Evolutionary conservation across 208 protist genomes (phyloP).

Genomic region (Balamuthia mandrillaris): DNA sequence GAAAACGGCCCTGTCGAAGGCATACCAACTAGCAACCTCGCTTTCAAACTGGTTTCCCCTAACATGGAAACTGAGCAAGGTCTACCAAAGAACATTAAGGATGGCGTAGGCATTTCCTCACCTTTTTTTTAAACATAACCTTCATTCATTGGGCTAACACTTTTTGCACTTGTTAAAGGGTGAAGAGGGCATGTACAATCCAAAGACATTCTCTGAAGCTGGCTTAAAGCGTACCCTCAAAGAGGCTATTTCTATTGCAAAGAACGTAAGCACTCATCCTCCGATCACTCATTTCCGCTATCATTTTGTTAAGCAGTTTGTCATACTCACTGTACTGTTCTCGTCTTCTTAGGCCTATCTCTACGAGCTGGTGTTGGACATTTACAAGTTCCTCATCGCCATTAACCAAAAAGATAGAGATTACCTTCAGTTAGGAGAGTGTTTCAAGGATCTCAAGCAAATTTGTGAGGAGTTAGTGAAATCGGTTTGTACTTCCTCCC

Average conservation of each 20-base stretch:
- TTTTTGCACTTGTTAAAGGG: background rate
- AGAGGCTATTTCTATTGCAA: conserved; percentile 44
- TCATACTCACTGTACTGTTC: background rate
- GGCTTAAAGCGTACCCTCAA: conserved; percentile 41
- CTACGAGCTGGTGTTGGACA: conserved; percentile 48
- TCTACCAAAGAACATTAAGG: conserved; percentile 22
- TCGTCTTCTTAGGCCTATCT: background rate
- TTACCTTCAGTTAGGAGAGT: conserved; percentile 20
- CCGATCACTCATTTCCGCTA: background rate
- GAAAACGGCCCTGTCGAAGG: background rate
- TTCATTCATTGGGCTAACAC: no score
- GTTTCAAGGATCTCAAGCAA: conserved; percentile 35
- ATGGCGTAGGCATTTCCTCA: conserved; percentile 5
- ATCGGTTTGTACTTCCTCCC: background rate
- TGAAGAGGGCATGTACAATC: conserved; percentile 30
- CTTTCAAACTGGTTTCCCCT: conserved; percentile 42
- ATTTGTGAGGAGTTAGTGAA: conserved; percentile 47
- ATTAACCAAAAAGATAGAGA: conserved; percentile 42
- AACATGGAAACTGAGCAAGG: conserved; percentile 27
- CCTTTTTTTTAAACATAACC: background rate
- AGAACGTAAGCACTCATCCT: background rate
- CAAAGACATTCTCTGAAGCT: conserved; percentile 44
- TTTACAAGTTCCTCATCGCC: conserved; percentile 44
- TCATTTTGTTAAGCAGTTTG: background rate
- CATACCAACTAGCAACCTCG: background rate